Evolutionary conservation across 139 green algal species (phyloP), one percentile per base, ranked within the genome.

Genomic region (Deuterostichococcus epilithicus): DNA sequence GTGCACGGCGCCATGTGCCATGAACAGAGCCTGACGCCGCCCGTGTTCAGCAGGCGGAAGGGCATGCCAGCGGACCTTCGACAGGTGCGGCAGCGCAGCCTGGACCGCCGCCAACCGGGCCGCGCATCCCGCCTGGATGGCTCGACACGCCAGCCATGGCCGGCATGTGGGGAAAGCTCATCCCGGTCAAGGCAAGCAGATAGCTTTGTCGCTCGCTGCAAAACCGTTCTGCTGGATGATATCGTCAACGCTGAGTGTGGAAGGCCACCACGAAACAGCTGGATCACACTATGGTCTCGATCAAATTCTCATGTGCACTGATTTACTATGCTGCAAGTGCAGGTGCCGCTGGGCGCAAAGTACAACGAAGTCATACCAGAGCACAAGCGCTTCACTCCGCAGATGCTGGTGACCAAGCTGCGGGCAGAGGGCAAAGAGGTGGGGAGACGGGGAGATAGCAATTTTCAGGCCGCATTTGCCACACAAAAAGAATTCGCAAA

Each of bases 271-370:
- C n/a, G n/a, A n/a, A n/a, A n/a, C n/a, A n/a, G n/a, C n/a, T n/a
- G n/a, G n/a, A n/a, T n/a, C n/a, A n/a, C n/a, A n/a, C n/a, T n/a
- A n/a, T n/a, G n/a, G n/a, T n/a, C 42, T 52, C 42, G 42, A 52
- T 52, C 8, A 52, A n/a, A n/a, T n/a, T n/a, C n/a, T n/a, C n/a
- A n/a, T n/a, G n/a, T n/a, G n/a, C n/a, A n/a, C n/a, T n/a, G n/a
- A 52, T 8, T 52, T 8, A 52, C 42, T 8, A 13, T 13, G 42
- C 3, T 77, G 73, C 59, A 13, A 23, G 39, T 37, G 70, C 76
- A 90, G 85, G 82, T 88, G 30, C 88, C 88, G 23, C 81, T 93
- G 10, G 80, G 81, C 5, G 36, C 45, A 5, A 63, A 60, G 34
- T 91, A 86, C 52, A 39, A 75, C 18, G 18, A 66, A 15, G 68